Percentiles rank a stretch among this genome's conserved stretches.
phyloP scores from a whole-genome alignment of 2,329 filamentous ascomycete species.

The Myotisia sp. region DNA sequence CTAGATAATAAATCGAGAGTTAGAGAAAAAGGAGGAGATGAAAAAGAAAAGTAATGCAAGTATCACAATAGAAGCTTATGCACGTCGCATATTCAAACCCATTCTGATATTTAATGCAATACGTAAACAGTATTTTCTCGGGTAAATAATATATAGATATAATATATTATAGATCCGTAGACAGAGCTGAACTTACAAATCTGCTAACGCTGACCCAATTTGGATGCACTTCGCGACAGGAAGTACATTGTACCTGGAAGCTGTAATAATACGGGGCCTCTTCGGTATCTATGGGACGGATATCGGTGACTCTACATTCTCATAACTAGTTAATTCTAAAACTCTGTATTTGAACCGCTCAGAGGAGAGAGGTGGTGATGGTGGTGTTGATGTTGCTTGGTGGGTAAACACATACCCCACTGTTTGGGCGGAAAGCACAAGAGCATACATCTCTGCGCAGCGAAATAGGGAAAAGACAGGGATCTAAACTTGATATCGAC shows the following conservation, averaged over 20 bases:
- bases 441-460: slow-evolving; percentile 29
- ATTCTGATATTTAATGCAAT: too few species aligned
- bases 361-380: background rate
- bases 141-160: too few species aligned
- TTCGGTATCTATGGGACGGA: slow-evolving; percentile 68
- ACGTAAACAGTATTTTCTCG: too few species aligned
- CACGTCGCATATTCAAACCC: too few species aligned
- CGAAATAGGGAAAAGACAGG: too few species aligned
- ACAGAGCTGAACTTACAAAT: slow-evolving; percentile 54
- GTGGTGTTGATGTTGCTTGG: background rate
- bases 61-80: too few species aligned
- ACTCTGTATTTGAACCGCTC: background rate
- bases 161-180: too few species aligned
- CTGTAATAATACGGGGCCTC: slow-evolving; percentile 88
- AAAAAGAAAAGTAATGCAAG: too few species aligned
- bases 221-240: slow-evolving; percentile 77
- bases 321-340: background rate
- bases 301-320: slow-evolving; percentile 63
- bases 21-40: background rate
- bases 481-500: too few species aligned
- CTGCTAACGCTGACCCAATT: slow-evolving; percentile 78
- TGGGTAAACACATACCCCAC: slow-evolving; percentile 22
- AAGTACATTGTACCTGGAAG: slow-evolving; percentile 97
- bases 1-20: slow-evolving; percentile 31
- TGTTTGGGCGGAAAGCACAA: slow-evolving; percentile 26